Conservation (phyloP, 148 eudicot genomes). For the Talinum fruticosum region DNA sequence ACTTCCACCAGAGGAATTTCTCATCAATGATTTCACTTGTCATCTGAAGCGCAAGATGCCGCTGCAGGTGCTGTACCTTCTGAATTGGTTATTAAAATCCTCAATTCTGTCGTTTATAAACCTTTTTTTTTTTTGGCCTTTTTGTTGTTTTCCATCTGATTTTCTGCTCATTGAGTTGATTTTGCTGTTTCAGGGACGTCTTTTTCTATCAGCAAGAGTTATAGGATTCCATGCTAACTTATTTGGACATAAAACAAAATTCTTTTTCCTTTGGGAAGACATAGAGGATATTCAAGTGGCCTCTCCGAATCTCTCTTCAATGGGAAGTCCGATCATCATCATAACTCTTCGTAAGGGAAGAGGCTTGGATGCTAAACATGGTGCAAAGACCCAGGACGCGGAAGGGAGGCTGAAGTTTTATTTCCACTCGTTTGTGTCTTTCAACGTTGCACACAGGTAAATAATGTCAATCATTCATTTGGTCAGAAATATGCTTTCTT, state of each 20-base stretch:
- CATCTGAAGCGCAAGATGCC: conserved; percentile 95
- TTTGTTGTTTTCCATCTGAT: background rate
- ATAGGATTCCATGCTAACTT: conserved; percentile 89
- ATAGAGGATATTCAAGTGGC: conserved; percentile 84
- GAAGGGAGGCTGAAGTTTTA: conserved; percentile 89
- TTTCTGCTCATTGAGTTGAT: conserved; percentile 1
- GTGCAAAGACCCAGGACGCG: conserved; percentile 84
- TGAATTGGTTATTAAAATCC: background rate
- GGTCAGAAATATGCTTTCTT: background rate
- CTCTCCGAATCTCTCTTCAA: conserved; percentile 83
- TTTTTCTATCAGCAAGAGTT: conserved; percentile 87
- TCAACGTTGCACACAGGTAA: conserved; percentile 82
- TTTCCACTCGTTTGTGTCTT: conserved; percentile 93
- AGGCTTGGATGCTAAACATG: conserved; percentile 90
- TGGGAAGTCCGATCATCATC: conserved; percentile 91
- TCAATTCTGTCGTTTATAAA: background rate
- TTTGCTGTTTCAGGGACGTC: conserved; percentile 68
- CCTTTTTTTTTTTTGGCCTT: no score
- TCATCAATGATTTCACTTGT: conserved; percentile 93
- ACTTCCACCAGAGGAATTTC: conserved; percentile 97
- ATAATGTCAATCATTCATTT: background rate
- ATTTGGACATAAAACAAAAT: conserved; percentile 92
- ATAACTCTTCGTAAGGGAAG: conserved; percentile 82
- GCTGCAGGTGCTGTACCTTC: conserved; percentile 60
- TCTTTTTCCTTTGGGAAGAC: conserved; percentile 95